Evolutionary conservation across 495 filamentous ascomycete genomes (phyloP).

Genomic region (Cairneyella variabilis): DNA sequence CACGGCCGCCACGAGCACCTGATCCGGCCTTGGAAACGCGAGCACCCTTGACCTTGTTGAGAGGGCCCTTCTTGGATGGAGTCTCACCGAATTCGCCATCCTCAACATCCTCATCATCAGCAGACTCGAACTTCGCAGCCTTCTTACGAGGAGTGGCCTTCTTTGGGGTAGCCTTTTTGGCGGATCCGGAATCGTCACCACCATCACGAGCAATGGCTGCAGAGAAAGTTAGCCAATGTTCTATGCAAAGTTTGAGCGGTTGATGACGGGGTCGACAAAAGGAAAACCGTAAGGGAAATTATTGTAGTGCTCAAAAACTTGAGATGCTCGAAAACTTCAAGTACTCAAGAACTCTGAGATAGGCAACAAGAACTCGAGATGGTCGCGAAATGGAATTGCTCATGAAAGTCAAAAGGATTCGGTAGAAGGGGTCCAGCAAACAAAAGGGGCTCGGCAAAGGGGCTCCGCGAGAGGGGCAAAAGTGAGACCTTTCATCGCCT

Average conservation of each 20-base stretch:
- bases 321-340: no score
- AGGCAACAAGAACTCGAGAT: no score
- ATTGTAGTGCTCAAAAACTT: no score
- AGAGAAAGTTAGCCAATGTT: constrained; percentile 24
- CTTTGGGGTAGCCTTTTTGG: neutral
- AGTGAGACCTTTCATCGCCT: constrained; percentile 29
- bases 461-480: neutral
- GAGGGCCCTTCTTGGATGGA: constrained; percentile 1
- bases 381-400: neutral
- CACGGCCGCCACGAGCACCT: neutral
- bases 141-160: neutral
- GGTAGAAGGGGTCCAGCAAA: no score
- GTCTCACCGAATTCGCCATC: neutral
- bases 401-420: no score
- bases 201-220: constrained; percentile 23
- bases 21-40: constrained; percentile 5
- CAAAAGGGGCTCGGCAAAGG: neutral
- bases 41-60: constrained; percentile 10
- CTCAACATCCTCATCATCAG: neutral
- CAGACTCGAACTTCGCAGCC: neutral
- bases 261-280: constrained; percentile 13
- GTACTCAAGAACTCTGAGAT: no score
- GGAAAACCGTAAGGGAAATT: constrained; percentile 15
- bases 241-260: constrained; percentile 2
- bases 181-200: constrained; percentile 4